phyloP scores from a whole-genome alignment of 345 rosid species.

The Ceriops zippeliana region DNA sequence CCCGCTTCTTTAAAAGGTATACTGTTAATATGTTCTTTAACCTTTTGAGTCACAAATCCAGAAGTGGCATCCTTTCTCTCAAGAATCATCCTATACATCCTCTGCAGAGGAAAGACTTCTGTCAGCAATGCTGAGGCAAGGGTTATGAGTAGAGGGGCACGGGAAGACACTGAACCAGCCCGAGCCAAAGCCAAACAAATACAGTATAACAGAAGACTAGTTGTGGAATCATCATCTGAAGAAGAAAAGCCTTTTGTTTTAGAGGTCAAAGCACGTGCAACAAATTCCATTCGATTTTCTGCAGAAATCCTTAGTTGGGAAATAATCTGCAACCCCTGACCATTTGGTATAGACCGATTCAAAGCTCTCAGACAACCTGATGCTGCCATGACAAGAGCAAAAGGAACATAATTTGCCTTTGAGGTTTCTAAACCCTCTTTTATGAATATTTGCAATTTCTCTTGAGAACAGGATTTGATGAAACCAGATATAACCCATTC shows the following conservation, averaged over 20 bases:
- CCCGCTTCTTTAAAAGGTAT: slow-evolving; percentile 78
- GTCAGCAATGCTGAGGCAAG: slow-evolving; percentile 63
- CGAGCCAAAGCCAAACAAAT: slow-evolving; percentile 74
- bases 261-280: slow-evolving; percentile 45
- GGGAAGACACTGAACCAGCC: slow-evolving; percentile 55
- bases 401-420: slow-evolving; percentile 39
- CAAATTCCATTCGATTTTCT: slow-evolving; percentile 45
- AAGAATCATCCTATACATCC: slow-evolving; percentile 44
- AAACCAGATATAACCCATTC: slow-evolving; percentile 77
- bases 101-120: slow-evolving; percentile 65
- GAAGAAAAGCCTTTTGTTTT: slow-evolving; percentile 27
- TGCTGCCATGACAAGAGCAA: slow-evolving; percentile 62
- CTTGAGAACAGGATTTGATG: slow-evolving; percentile 39
- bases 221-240: slow-evolving; percentile 21
- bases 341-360: slow-evolving; percentile 33
- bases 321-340: slow-evolving; percentile 38
- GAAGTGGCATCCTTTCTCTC: slow-evolving; percentile 24
- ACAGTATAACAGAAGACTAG: slow-evolving; percentile 53
- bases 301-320: slow-evolving; percentile 50
- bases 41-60: slow-evolving; percentile 31
- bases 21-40: slow-evolving; percentile 54
- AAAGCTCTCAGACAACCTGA: slow-evolving; percentile 76
- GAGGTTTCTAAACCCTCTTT: slow-evolving; percentile 41
- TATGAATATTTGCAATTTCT: slow-evolving; percentile 42
- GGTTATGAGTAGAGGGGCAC: slow-evolving; percentile 49